Conservation (phyloP, 345 rosid genomes). For the Viola odorata region DNA sequence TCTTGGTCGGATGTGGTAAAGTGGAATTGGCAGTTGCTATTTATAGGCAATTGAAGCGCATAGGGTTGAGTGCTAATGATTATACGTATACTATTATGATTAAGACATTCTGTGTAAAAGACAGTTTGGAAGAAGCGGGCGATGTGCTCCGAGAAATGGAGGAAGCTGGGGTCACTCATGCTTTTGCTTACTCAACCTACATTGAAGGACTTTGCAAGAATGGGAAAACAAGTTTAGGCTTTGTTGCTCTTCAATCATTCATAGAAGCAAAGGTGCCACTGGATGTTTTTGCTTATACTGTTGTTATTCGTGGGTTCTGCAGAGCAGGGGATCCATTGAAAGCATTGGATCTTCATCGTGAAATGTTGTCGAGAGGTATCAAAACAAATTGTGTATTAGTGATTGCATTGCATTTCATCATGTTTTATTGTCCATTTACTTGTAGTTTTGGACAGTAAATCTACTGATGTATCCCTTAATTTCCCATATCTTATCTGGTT, state of each 20-base stretch:
- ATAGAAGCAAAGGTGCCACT: conserved; percentile 24
- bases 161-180: conserved; percentile 28
- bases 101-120: conserved; percentile 56
- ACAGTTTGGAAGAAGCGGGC: conserved; percentile 40
- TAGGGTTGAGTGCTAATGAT: conserved; percentile 42
- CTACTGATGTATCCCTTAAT: no score
- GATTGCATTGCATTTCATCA: no score
- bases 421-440: no score
- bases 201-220: conserved; percentile 62
- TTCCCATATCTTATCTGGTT: no score
- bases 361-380: conserved; percentile 46
- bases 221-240: conserved; percentile 35
- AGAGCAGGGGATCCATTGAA: conserved; percentile 32
- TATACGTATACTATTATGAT: conserved; percentile 53
- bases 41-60: conserved; percentile 39
- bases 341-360: conserved; percentile 39
- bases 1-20: conserved; percentile 37
- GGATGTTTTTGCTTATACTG: conserved; percentile 33
- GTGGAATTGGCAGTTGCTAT: conserved; percentile 40
- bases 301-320: conserved; percentile 58
- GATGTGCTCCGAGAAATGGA: conserved; percentile 42
- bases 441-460: no score
- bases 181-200: conserved; percentile 45
- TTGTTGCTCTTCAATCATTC: conserved; percentile 26
- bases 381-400: conserved; percentile 55